Base-by-base conservation (phyloP, 306 rosid genomes). In the Nissolia schottii region DNA sequence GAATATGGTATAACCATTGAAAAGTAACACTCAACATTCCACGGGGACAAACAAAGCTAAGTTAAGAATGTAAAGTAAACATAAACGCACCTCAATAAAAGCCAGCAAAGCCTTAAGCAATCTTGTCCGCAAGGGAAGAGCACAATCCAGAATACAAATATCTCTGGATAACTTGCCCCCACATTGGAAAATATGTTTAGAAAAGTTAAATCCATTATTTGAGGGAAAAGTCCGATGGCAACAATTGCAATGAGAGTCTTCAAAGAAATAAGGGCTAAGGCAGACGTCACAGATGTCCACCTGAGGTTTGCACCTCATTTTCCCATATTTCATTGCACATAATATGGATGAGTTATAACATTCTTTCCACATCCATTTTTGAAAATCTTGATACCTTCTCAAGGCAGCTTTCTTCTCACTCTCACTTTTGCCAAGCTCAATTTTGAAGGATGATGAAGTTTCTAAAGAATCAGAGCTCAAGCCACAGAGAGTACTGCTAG, bases 281-380 rank as follows among this genome's bases (percentile, higher is more conserved):
- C 97, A 94, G 56, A 81, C 18, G 71, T 89, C 83, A 71, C 98
- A 91, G 64, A 87, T 57, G 55, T 85, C 92, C 79, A 91, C 78
- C 75, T 82, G 87, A 64, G 82, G 79, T 61, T 73, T 65, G 79
- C 91, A 83, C 68, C 98, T 87, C 90, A 82, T 82, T 77, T 81
- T 82, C 81, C 87, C 96, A 75, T 66, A 84, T 75, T 91, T 88
- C 75, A 60, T 79, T 79, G 99, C 92, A 76, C 77, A 75, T 60
- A 89, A 71, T 34, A 74, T 71, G 7, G 92, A 81, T 40, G 91
- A 64, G 75, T 82, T 82, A 24, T 82, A 85, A 80, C 96, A 87
- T 71, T 89, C 97, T 65, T 86, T 89, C 94, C 92, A 94, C 76
- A 81, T 67, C 99, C 99, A 91, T 80, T 86, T 87, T 61, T 91